Evolutionary conservation across 2,329 filamentous ascomycete genomes (phyloP), one percentile per base, ranked within the genome.

Genomic region (Aureobasidium zeae): DNA sequence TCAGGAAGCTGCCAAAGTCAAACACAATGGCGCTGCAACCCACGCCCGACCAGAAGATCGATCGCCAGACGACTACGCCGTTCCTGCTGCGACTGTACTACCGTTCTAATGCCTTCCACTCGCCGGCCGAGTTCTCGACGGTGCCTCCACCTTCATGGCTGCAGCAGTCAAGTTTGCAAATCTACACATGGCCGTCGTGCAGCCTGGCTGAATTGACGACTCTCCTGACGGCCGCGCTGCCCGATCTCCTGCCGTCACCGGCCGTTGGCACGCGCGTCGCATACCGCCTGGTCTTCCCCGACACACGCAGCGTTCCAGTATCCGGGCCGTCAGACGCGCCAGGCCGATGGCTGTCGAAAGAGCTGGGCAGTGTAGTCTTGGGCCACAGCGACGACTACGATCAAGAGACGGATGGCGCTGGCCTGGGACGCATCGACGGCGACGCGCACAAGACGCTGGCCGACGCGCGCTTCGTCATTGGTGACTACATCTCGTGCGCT

Each of bases 11-110:
- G 33, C 13, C 15, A 16, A 13, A 19, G 33, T 13, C 4, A 16
- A 35, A 21, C 9, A 50, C 3, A 24, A 61, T 61, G 57, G 57
- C 60, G 11, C 55, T 62, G 29, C 58, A 62, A 55, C 59, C 59
- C 17, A 52, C 54, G 22, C 52, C 55, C 33, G 52, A 51, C 36
- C 54, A 52, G 34, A 68, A 72, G 55, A 69, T 81, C 54, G 77
- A 87, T 59, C 79, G 81, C 49, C 74, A 84, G 56, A 72, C 73
- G 34, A 83, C 79, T 10, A 78, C 83, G 3, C 88, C 87, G 5
- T 94, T 94, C 64, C 76, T 89, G 49, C 70, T 94, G 13, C 87
- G 84, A 59, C 74, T 94, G 48, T 94, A 88, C 69, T 93, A 89
- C 65, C 78, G 80, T 48, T 76, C 73, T 12, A 77, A 80, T 56